Evolutionary conservation across 805 yeast species (phyloP).

Genomic region (Brettanomyces naardenensis): DNA sequence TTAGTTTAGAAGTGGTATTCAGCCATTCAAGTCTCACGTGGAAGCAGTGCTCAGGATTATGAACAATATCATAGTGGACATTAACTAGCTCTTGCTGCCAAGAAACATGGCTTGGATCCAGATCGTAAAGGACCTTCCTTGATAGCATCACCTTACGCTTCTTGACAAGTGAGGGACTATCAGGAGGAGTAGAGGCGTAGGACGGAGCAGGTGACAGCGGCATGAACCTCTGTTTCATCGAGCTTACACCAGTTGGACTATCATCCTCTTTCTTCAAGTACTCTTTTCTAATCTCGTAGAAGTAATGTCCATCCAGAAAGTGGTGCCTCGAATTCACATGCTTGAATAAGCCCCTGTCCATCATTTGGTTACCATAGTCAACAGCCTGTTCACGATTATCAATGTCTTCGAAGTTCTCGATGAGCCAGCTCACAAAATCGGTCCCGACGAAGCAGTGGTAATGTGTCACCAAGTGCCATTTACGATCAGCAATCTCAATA

Average conservation of each 20-base stretch:
- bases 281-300: slow-evolving; percentile 62
- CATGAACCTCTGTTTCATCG: neutral
- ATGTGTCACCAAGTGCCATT: slow-evolving; percentile 86
- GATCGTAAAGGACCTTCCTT: slow-evolving; percentile 57
- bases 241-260: too few relatives aligned
- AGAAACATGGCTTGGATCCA: slow-evolving; percentile 67
- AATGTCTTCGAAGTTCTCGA: slow-evolving; percentile 71
- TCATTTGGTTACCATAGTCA: slow-evolving; percentile 66
- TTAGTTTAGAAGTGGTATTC: slow-evolving; percentile 75
- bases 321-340: slow-evolving; percentile 82
- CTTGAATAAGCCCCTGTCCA: slow-evolving; percentile 62
- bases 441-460: slow-evolving; percentile 75
- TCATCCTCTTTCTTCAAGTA: slow-evolving; percentile 19
- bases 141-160: slow-evolving; percentile 47
- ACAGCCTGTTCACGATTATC: slow-evolving; percentile 79
- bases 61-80: slow-evolving; percentile 86
- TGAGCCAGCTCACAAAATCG: slow-evolving; percentile 80
- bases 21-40: slow-evolving; percentile 92
- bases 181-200: neutral
- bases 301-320: slow-evolving; percentile 88
- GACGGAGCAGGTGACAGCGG: neutral
- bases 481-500: slow-evolving; percentile 62
- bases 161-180: neutral
- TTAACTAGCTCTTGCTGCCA: slow-evolving; percentile 69
- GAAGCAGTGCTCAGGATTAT: slow-evolving; percentile 91